Conservation (phyloP, 1,284 basidiomycete species). For the Ceratobasidium sp. region DNA sequence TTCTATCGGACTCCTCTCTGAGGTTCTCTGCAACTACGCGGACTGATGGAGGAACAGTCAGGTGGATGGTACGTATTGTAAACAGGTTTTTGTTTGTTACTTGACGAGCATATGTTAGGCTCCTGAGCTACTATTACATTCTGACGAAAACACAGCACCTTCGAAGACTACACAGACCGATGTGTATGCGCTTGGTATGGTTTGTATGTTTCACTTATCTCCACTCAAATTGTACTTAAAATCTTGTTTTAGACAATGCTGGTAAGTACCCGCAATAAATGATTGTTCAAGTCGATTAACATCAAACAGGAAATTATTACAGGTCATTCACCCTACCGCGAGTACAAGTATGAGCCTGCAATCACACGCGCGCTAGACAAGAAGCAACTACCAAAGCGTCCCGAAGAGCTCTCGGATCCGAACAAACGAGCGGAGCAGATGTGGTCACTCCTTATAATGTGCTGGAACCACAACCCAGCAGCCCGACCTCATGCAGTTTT, state of each 20-base stretch:
- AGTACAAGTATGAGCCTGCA: no score
- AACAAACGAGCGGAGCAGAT: no score
- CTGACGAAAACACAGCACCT: not conserved
- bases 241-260: not conserved
- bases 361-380: no score
- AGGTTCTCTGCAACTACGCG: not conserved
- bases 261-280: not conserved
- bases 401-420: no score
- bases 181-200: conserved; percentile 25
- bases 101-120: not conserved
- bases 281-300: not conserved
- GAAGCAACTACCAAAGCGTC: no score
- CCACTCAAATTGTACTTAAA: not conserved
- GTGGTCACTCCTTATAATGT: no score
- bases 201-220: not conserved
- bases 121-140: not conserved
- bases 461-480: no score
- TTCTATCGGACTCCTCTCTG: not conserved
- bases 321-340: not conserved
- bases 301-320: not conserved
- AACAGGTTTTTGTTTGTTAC: no score
- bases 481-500: no score
- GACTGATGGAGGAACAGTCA: not conserved
- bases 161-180: not conserved
- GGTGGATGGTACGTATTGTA: conserved; percentile 10